Base-by-base conservation (phyloP, 192 early-diverging fungal genomes). In the Piromyces finnis region DNA sequence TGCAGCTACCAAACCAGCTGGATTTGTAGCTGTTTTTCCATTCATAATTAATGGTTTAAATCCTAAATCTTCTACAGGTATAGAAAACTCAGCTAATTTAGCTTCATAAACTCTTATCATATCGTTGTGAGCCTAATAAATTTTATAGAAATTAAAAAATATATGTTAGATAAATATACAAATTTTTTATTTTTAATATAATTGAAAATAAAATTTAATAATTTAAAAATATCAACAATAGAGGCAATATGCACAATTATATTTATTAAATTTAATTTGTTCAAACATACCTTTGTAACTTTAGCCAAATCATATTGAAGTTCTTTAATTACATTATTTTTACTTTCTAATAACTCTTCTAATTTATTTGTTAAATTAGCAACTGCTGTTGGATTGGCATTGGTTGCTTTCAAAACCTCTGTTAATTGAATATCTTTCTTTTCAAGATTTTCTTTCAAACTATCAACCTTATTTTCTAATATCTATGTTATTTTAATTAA, bases 361-460 rank as follows among this genome's bases (percentile, higher is more conserved):
- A 91, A 80, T 26, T 87, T 79, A 59, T 84, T 77, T 2, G 89
- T 86, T n/a, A 91, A 79, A 79, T 86, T 88, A 18, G 88, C 82
- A 27, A 89, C 80, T 14, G 90, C 87, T 6, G 83, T 80, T 6
- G 90, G 90, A 79, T 91, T 89, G 22, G 90, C 80, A 79, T 91
- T 91, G 11, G 88, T 87, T 12, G 89, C 88, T 78, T 89, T 89
- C 77, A 91, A 82, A 29, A 91, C 87, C 81, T 91, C 90, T 80
- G 88, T 91, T 14, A 91, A 82, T 79, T 91, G 89, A n/a, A 91
- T 84, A 37, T 91, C 90, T 83, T 86, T 84, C 83, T 91, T 91
- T 80, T 91, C 90, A 13, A 91, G 81, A 77, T 82, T 87, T 29
- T 88, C 86, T 78, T 85, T 85, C 78, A 91, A 81, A 22, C 77